These are phyloP conservation scores for Moniliophthora roreri DNA, from an alignment of 1,284 basidiomycete genomes.

Conservation along the genomic window DNA sequence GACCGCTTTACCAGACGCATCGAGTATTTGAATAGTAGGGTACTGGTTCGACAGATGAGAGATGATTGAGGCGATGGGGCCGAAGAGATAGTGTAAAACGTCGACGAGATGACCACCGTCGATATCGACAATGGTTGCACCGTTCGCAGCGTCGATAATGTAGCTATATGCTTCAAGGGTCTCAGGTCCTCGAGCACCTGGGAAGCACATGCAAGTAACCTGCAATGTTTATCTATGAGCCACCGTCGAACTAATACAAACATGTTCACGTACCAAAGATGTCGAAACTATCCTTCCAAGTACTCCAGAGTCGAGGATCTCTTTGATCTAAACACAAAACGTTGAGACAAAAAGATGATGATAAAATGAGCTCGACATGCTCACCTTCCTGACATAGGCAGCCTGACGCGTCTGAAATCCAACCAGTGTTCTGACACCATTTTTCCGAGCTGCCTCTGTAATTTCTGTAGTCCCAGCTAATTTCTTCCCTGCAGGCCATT, in stretches of 20 bases:
- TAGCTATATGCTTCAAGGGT: background rate
- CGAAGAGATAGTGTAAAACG: constrained; percentile 13
- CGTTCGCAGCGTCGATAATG: constrained; percentile 2
- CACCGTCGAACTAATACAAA: background rate
- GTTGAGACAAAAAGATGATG: background rate
- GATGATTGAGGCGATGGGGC: constrained; percentile 12
- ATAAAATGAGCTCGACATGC: background rate
- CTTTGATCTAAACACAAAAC: background rate
- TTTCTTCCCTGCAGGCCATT: constrained; percentile 36
- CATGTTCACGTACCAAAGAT: constrained; percentile 11
- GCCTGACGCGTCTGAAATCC: constrained; percentile 31
- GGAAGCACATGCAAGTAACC: background rate
- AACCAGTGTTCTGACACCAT: constrained; percentile 30
- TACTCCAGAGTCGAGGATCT: constrained; percentile 9
- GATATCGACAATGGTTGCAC: constrained; percentile 10
- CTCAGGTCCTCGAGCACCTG: background rate
- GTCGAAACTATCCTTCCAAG: constrained; percentile 14
- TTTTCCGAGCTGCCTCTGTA: constrained; percentile 27
- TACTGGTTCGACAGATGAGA: constrained; percentile 7
- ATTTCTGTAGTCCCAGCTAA: constrained; percentile 30
- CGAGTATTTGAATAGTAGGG: background rate
- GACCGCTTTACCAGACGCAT: background rate
- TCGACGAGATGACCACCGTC: constrained; percentile 13
- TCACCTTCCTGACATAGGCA: constrained; percentile 26
- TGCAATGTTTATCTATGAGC: background rate